Percentiles rank a stretch among this genome's conserved stretches.
phyloP scores from a whole-genome alignment of 169 alveolate species.

The Fabrea salina region DNA sequence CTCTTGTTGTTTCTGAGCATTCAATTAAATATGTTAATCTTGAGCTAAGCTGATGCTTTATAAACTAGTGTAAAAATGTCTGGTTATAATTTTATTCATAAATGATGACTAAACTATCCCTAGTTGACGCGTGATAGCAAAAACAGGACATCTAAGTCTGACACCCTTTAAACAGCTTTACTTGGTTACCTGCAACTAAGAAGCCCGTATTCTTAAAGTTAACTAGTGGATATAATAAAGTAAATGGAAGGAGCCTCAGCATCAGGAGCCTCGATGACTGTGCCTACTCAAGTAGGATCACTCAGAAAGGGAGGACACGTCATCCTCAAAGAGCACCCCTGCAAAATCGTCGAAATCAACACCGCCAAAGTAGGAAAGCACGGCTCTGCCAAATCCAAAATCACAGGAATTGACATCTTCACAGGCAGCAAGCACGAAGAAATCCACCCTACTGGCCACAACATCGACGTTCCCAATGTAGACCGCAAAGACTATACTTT shows the following conservation, averaged over 20 bases:
- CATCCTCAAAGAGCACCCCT: slow-evolving; percentile 97
- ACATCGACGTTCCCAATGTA: slow-evolving; percentile 96
- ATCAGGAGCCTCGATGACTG: slow-evolving; percentile 95
- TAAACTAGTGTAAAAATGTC: no score
- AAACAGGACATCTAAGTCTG: no score
- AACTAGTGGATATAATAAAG: slow-evolving; percentile 55
- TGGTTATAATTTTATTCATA: no score
- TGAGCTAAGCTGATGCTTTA: no score
- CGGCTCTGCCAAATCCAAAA: slow-evolving; percentile 99
- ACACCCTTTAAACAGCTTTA: no score
- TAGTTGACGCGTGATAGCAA: no score
- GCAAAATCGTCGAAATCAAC: slow-evolving; percentile 95
- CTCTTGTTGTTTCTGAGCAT: no score
- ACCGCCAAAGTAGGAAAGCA: slow-evolving; percentile 99
- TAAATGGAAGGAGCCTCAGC: no score
- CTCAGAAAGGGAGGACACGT: slow-evolving; percentile 95
- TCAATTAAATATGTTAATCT: no score
- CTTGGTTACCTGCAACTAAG: no score
- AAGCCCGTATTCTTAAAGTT: no score
- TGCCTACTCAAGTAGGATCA: slow-evolving; percentile 96
- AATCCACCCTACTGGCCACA: slow-evolving; percentile 97
- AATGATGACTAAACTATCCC: no score
- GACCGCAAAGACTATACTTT: slow-evolving; percentile 90
- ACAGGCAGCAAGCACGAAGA: slow-evolving; percentile 96
- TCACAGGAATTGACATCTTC: slow-evolving; percentile 97